Conservation (phyloP, 768 basidiomycete genomes). For the Cystofilobasidium ferigula region DNA sequence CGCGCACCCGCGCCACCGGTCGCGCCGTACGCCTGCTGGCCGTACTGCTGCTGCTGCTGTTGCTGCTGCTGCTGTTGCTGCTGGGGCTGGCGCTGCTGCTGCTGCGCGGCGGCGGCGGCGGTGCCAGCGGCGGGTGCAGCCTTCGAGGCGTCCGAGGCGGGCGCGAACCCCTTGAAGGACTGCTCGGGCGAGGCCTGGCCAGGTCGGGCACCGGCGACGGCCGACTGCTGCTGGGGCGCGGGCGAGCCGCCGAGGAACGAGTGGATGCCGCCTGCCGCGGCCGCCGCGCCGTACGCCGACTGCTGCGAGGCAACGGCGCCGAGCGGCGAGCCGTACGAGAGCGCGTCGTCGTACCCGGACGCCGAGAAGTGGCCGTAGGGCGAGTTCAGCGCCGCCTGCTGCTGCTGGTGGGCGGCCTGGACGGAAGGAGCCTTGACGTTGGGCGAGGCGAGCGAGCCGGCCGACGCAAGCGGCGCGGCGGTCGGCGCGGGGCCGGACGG, state of each 20-base stretch:
- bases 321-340: slow-evolving; percentile 13
- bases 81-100: no score
- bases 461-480: slow-evolving; percentile 12
- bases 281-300: not conserved
- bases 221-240: slow-evolving; percentile 27
- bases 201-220: slow-evolving; percentile 13
- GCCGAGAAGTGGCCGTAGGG: slow-evolving; percentile 27
- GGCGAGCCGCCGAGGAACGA: slow-evolving; percentile 26
- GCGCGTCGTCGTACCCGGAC: slow-evolving; percentile 12
- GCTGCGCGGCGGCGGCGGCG: no score
- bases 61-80: no score
- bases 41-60: not conserved
- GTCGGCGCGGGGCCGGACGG: slow-evolving; percentile 14
- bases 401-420: slow-evolving; percentile 11
- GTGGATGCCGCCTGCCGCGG: slow-evolving; percentile 19
- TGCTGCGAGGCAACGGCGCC: not conserved
- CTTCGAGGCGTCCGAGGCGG: slow-evolving; percentile 30
- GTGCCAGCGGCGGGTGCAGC: slow-evolving; percentile 3
- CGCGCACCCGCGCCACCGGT: slow-evolving; percentile 25
- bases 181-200: slow-evolving; percentile 24
- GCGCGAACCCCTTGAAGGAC: slow-evolving; percentile 24
- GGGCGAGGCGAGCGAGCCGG: slow-evolving; percentile 12
- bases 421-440: slow-evolving; percentile 15
- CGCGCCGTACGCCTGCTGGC: slow-evolving; percentile 23
- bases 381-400: not conserved